Conservation (phyloP, 805 yeast genomes). For the Barnettozyma sp. region DNA sequence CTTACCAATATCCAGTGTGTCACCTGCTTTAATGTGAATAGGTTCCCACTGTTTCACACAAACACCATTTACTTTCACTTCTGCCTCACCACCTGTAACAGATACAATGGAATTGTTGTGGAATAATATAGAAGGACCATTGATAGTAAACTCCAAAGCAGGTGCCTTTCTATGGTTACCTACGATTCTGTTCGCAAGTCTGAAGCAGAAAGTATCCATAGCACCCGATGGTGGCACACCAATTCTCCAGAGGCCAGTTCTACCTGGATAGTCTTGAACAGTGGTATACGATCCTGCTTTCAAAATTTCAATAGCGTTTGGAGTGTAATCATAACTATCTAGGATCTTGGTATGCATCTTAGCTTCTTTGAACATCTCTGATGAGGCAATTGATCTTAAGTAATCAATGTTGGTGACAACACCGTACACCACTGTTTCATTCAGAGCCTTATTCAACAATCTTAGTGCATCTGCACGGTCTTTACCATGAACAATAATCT, state of each 20-base stretch:
- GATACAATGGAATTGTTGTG: conserved; percentile 75
- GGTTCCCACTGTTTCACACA: conserved; percentile 65
- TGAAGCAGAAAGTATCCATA: conserved; percentile 89
- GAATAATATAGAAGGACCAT: conserved; percentile 81
- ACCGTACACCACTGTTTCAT: conserved; percentile 84
- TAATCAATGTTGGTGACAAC: conserved; percentile 88
- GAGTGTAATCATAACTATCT: conserved; percentile 71
- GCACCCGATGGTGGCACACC: conserved; percentile 99
- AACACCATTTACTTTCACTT: conserved; percentile 58
- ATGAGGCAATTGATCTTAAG: conserved; percentile 74
- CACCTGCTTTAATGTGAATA: conserved; percentile 63
- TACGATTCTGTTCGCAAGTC: conserved; percentile 84
- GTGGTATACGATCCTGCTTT: conserved; percentile 94
- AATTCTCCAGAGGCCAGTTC: conserved; percentile 55
- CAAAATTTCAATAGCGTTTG: conserved; percentile 78
- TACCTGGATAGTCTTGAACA: conserved; percentile 92
- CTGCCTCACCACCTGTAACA: conserved; percentile 79
- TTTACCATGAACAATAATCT: conserved; percentile 89
- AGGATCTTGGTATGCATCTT: conserved; percentile 82
- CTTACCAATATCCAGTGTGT: conserved; percentile 74
- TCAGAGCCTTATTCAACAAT: conserved; percentile 71
- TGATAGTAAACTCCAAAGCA: conserved; percentile 82
- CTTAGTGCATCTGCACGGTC: conserved; percentile 80
- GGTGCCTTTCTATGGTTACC: conserved; percentile 82
- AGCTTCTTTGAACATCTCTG: conserved; percentile 78